Conservation (phyloP, 768 basidiomycete species). For the Leccinellum luteum region DNA sequence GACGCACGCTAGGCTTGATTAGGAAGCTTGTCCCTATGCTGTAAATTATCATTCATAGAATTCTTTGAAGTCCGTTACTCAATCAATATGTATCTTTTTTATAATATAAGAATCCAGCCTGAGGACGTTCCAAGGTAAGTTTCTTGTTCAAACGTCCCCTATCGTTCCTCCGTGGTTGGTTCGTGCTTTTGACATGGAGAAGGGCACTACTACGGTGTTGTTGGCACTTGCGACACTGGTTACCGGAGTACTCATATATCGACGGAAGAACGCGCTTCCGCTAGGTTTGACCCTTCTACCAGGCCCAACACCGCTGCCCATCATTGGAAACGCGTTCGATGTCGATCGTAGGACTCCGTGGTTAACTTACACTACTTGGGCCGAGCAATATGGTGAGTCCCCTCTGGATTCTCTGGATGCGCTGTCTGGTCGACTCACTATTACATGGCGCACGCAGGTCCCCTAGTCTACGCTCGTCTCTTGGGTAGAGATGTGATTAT, state of each 20-base stretch:
- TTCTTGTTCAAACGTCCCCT: not conserved
- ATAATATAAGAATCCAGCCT: not conserved
- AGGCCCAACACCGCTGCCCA: constrained; percentile 10
- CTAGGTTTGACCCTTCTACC: constrained; percentile 6
- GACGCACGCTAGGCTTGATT: not conserved
- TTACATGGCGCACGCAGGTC: not conserved
- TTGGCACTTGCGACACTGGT: not conserved
- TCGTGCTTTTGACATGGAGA: not conserved
- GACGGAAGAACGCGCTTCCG: not conserved
- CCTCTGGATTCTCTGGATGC: not conserved
- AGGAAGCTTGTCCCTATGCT: too few relatives aligned
- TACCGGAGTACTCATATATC: not conserved
- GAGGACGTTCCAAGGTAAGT: not conserved
- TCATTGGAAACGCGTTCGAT: constrained; percentile 12
- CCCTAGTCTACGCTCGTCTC: constrained; percentile 1
- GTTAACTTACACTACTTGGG: constrained; percentile 15
- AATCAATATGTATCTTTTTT: not conserved
- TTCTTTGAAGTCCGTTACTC: not conserved
- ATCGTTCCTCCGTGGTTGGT: not conserved
- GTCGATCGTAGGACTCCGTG: constrained; percentile 5
- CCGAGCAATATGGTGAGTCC: constrained; percentile 7
- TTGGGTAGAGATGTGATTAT: constrained; percentile 6
- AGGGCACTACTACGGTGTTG: not conserved
- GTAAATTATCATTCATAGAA: too few relatives aligned
- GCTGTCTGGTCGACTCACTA: not conserved